phyloP scores from a whole-genome alignment of 305 asterid genomes.

The Fraxinus nigra region DNA sequence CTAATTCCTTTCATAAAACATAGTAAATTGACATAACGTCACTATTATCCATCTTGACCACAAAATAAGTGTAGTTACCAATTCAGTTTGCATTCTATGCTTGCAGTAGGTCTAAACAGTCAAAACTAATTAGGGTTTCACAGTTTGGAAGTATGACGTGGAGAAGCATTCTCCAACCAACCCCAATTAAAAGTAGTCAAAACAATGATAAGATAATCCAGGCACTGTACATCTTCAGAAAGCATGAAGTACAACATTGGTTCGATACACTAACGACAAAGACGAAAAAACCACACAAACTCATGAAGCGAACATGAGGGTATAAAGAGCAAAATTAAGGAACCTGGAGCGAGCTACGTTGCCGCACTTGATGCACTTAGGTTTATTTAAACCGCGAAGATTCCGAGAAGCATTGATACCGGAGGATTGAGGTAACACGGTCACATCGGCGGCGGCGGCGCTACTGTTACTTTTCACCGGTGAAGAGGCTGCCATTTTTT shows the following conservation, averaged over 20 bases:
- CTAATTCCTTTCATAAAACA: not conserved
- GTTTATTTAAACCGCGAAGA: slow-evolving; percentile 90
- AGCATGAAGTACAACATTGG: slow-evolving; percentile 20
- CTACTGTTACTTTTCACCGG: slow-evolving; percentile 58
- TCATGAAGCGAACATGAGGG: not conserved
- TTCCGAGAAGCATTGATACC: slow-evolving; percentile 52
- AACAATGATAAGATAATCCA: not conserved
- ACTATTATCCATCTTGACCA: not conserved
- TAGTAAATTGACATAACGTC: not conserved
- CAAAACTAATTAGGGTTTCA: not conserved
- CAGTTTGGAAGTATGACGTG: not conserved
- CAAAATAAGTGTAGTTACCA: not conserved
- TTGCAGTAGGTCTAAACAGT: not conserved
- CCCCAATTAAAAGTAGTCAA: not conserved
- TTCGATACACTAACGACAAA: not conserved
- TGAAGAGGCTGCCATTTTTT: slow-evolving; percentile 62
- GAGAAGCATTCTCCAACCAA: not conserved
- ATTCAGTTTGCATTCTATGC: not conserved
- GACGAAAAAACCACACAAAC: not conserved
- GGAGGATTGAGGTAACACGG: slow-evolving; percentile 20
- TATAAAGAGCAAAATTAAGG: not conserved
- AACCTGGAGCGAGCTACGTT: slow-evolving; percentile 98
- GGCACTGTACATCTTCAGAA: slow-evolving; percentile 7
- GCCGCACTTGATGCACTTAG: slow-evolving; percentile 95
- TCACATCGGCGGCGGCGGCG: slow-evolving; percentile 27